Base-by-base conservation (phyloP, 2,329 filamentous ascomycete species). In the Clarireedia homoeocarpa region DNA sequence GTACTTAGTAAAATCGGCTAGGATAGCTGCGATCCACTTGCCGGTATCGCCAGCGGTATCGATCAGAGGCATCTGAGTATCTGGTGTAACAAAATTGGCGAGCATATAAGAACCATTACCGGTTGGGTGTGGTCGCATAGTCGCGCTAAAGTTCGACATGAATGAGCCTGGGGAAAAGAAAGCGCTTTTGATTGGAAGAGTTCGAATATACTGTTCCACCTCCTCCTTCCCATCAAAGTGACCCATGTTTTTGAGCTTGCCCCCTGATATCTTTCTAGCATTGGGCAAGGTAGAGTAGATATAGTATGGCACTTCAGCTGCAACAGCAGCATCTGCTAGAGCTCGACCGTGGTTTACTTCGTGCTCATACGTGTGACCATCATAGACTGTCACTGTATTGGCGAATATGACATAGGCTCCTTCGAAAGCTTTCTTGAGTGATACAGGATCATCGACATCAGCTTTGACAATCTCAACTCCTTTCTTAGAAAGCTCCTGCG, bases 111-210 rank as follows among this genome's bases (percentile, higher is more conserved):
- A 51, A 0, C 66, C 64, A 20, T 68, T 59, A 1, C 56, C 58
- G n/a, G 40, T 55, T n/a, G 47, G 46, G 6, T 24, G 44, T 17
- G 59, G 55, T 6, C 2, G 9, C 40, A 60, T 44, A 12, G 12
- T 36, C 3, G 17, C 17, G 9, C 30, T 1, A 24, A 61, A 60
- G 14, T 61, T 62, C 48, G 59, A 55, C 61, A 79, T 78, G 56
- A 77, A 80, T n/a, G 66, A 69, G 0, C 69, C 76, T 0, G 75
- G 74, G 0, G 71, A 66, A 55, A 75, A 72, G 63, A 78, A 79
- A 0, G 77, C 70, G 42, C 70, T 71, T 6, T 71, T 71, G 4
- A 80, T 67, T 0, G 70, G 71, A 1, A 76, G 62, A 0, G 59
- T 57, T 14, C 74, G 73, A 10, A 68, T 66, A 3, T 65, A 66